Percentiles rank a stretch among this genome's conserved stretches.
Evolutionary conservation across 345 rosid genomes (phyloP).

Genomic region (Heritiera littoralis): DNA sequence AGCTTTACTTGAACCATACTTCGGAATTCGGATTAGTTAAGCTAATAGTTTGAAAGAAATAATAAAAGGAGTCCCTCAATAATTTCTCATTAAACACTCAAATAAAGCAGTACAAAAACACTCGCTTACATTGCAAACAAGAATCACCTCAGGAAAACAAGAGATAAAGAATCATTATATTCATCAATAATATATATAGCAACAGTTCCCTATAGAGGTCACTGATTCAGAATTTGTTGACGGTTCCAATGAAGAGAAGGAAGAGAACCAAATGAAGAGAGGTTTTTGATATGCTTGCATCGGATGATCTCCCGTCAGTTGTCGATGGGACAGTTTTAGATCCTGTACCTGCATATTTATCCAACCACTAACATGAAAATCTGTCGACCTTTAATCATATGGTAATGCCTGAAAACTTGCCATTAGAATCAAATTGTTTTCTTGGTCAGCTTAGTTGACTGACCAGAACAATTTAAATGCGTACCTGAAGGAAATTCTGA

Average conservation of each 20-base stretch:
- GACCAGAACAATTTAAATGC: background rate
- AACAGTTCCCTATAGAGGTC: background rate
- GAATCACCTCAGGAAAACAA: background rate
- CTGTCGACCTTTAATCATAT: background rate
- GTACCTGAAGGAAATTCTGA: conserved; percentile 9
- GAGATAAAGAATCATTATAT: background rate
- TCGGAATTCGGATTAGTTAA: background rate
- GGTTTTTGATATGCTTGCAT: conserved; percentile 14
- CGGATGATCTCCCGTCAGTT: background rate
- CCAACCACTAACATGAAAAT: background rate
- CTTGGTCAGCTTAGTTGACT: background rate
- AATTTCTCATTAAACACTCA: background rate
- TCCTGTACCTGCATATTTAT: conserved; percentile 12
- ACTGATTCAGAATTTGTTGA: conserved; percentile 17
- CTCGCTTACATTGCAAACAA: background rate
- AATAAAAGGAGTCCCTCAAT: background rate
- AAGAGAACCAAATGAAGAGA: background rate
- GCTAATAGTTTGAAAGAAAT: background rate
- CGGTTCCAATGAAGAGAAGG: conserved; percentile 13
- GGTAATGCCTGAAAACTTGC: background rate
- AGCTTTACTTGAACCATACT: background rate
- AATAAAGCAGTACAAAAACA: background rate
- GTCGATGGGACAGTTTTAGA: conserved; percentile 12
- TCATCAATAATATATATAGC: background rate
- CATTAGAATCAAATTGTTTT: background rate